Evolutionary conservation across 768 basidiomycete species (phyloP), one percentile per base, ranked within the genome.

Genomic region (Boletales sp.): DNA sequence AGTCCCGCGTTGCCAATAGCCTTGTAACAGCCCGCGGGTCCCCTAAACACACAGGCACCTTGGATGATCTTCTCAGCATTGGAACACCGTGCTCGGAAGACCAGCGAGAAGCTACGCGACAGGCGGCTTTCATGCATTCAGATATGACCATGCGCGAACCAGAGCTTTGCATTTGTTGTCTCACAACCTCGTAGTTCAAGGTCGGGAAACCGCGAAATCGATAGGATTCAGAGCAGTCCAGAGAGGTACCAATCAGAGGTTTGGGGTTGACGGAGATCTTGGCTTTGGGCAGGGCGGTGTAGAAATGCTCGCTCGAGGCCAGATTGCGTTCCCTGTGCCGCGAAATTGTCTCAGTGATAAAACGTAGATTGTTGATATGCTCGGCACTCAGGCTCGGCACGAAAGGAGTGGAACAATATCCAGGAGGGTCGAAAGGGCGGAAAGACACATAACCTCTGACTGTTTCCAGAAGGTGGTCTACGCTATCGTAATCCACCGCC

Each of bases 81-180:
- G 86, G 84, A 31, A 95, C 52, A 5, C 71, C 70, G 14, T 72
- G 75, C 10, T 87, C 84, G 17, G 63, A 53, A 49, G 80, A 81
- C 70, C 90, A 93, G 36, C 71, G 74, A 25, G 93, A 94, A 1
- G 87, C 85, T 1, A 84, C 74, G 2, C 85, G 81, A 42, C 82
- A 84, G 0, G 90, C 92, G 15, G 85, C 61, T 60, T 92, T 87
- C 86, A 94, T 94, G 58, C 77, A 74, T 66, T 96, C 93, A 0
- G 84, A 73, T 11, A 99, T 82, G 46, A 91, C 59, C 41, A 64
- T 57, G 37, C 79, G 77, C 15, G 86, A 56, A 21, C 83, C 81
- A 2, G 37, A 33, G 15, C 72, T 72, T 4, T 46, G 4, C 14
- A 57, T 55, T 8, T 57, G 56, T 15, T 53, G 41, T 3, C 59